Evolutionary conservation across 2,329 filamentous ascomycete species (phyloP), one percentile per base, ranked within the genome.

Genomic region (Monosporascus sp.): DNA sequence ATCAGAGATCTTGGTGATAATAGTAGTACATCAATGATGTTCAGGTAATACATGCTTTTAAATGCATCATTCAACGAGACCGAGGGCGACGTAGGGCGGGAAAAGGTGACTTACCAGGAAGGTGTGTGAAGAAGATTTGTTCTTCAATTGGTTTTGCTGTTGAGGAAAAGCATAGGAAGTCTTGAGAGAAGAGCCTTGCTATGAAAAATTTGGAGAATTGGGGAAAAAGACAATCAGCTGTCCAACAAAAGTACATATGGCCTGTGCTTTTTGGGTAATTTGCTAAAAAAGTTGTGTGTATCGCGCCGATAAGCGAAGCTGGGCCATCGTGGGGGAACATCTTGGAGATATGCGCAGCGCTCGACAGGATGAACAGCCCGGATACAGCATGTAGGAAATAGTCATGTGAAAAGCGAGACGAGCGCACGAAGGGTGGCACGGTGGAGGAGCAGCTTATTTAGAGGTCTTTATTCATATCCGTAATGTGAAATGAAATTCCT

Each of bases 1-100:
- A 66, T 86, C 83, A 86, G 83, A 86, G 82, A 86, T 86, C 82
- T 86, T 86, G 82, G 82, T 86, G 80, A 84, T 82, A 79, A 81
- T 68, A 40, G 55, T 70, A 72, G 72, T 62, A 77, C 74, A 81
- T 81, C 80, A 82, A 72, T 69, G 70, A 71, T 70, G 66, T 71
- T 81, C 78, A 80, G 78, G 74, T 80, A 80, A 80, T 79, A 80
- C 77, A 80, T 81, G 78, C 78, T 79, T 69, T 74, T 69, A 54
- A 62, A 47, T 75, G 63, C 79, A 81, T 82, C 78, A 81, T 80
- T 24, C 55, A 63, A 60, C 69, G 66, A 67, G 68, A 56, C 48
- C 40, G 41, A 38, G 41, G 31, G 40, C 46, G 8, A n/a, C 40
- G 18, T 44, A 53, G 20, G 20, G 50, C 37, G n/a, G 48, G 35